Evolutionary conservation across 2,329 filamentous ascomycete species (phyloP), one percentile per base, ranked within the genome.

Genomic region (Arthroderma sp.): DNA sequence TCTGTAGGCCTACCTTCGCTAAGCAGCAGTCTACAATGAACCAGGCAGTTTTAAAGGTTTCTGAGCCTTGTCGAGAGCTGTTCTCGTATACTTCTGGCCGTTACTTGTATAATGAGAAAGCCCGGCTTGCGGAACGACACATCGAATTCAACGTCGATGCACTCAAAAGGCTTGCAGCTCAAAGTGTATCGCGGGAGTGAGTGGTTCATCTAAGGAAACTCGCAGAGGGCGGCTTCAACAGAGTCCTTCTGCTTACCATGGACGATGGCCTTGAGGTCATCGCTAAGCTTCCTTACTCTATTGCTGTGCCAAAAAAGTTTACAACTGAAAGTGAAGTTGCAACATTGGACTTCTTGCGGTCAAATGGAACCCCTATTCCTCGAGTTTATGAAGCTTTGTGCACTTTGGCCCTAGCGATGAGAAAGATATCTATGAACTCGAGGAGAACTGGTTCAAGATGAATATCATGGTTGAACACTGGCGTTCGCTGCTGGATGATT

Each of bases 301-400:
- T 48, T 44, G 48, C 52, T 6, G 54, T 50, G 4, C 54, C 53
- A 10, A 36, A 50, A 11, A 15, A 45, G 5, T 50, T 44, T 4
- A 52, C 56, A 31, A 49, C 56, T 15, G 59, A 57, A 33, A 61
- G 59, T 49, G 60, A 63, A 50, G 60, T 58, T 11, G 61, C 61
- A 22, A 64, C 59, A n/a, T 51, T 61, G 39, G 53, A 60, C 6
- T 56, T 60, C 40, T 49, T 63, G 38, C 53, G 53, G 9, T 51
- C 45, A 7, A 50, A 61, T 36, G 51, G 52, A 6, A 50, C 65
- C 43, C 61, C 63, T 11, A 58, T 65, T 15, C 63, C 63, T 4
- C 45, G 52, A 40, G 42, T 58, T 3, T 53, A 52, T 48, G 50
- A n/a, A n/a, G n/a, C n/a, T n/a, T n/a, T n/a, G n/a, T n/a, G n/a